Conservation (phyloP, 441 rosid species). For the Arabidopsis lyrata region DNA sequence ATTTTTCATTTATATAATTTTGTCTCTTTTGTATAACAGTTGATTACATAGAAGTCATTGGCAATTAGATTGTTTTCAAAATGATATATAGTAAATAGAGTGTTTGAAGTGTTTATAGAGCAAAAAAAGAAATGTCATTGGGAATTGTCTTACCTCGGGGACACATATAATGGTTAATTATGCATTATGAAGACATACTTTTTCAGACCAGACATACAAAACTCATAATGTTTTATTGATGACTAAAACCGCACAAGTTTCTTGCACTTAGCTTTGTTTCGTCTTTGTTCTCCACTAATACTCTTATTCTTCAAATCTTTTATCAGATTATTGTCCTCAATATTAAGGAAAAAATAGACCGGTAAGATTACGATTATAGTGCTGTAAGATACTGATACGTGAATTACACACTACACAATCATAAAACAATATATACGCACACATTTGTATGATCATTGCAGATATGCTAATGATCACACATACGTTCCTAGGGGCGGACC, state of each 20-base stretch:
- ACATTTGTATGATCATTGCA: conserved; percentile 8
- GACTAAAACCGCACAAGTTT: conserved; percentile 39
- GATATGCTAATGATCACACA: conserved; percentile 23
- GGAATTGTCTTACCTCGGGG: conserved; percentile 15
- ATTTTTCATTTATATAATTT: not conserved
- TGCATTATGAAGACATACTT: conserved; percentile 25
- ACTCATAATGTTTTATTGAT: conserved; percentile 39
- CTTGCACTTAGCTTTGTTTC: conserved; percentile 36
- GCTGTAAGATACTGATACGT: conserved; percentile 16
- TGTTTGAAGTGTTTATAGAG: conserved; percentile 1
- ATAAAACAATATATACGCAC: not conserved
- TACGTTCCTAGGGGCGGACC: too few relatives aligned
- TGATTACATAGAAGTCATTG: conserved; percentile 24
- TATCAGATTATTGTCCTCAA: conserved; percentile 3
- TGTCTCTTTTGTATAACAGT: conserved; percentile 6
- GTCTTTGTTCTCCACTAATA: conserved; percentile 34
- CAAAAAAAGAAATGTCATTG: not conserved
- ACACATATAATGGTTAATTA: conserved; percentile 21
- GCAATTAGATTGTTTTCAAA: too few relatives aligned
- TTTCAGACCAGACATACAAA: conserved; percentile 35
- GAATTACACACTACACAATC: not conserved
- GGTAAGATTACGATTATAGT: conserved; percentile 34
- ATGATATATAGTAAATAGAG: conserved; percentile 30
- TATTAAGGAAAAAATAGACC: not conserved
- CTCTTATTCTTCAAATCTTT: conserved; percentile 10